phyloP scores from a whole-genome alignment of 2,329 filamentous ascomycete genomes.

The Pseudonectria buxi region DNA sequence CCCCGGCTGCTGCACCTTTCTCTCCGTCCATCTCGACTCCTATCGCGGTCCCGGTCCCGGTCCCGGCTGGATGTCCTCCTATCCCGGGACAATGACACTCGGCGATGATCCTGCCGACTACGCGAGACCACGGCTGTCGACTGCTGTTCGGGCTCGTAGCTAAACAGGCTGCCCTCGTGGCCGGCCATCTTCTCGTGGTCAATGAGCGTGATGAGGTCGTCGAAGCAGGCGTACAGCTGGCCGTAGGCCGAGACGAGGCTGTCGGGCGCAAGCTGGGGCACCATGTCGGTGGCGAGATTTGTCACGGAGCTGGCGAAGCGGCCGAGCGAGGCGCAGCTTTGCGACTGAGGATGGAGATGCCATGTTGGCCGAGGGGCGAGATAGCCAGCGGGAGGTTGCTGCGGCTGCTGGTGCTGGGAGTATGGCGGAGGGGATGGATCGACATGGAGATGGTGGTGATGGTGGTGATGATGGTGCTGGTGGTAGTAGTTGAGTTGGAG shows the following conservation, averaged over 20 bases:
- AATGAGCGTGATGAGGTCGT: constrained; percentile 64
- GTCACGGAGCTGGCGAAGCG: constrained; percentile 35
- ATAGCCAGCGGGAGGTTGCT: constrained; percentile 13
- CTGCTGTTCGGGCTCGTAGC: constrained; percentile 24
- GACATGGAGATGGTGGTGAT: not conserved
- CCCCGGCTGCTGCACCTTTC: constrained; percentile 13
- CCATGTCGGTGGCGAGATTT: constrained; percentile 35
- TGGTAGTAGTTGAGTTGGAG: constrained; percentile 3
- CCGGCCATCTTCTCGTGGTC: constrained; percentile 53
- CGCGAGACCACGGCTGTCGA: too few relatives aligned
- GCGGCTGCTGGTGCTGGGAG: not conserved
- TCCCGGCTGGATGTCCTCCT: too few relatives aligned
- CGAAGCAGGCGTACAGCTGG: constrained; percentile 55
- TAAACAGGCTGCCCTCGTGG: constrained; percentile 48
- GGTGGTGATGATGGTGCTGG: constrained; percentile 4
- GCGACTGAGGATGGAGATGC: constrained; percentile 9
- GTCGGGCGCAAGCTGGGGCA: constrained; percentile 23
- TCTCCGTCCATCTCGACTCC: not conserved
- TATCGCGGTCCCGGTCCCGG: too few relatives aligned
- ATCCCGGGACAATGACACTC: too few relatives aligned
- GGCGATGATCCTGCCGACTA: too few relatives aligned
- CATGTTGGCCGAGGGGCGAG: constrained; percentile 18
- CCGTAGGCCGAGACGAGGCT: constrained; percentile 45
- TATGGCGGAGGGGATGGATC: not conserved
- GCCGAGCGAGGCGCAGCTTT: constrained; percentile 19